Base-by-base conservation (phyloP, 768 basidiomycete species). In the Hypsizygus marmoreus region DNA sequence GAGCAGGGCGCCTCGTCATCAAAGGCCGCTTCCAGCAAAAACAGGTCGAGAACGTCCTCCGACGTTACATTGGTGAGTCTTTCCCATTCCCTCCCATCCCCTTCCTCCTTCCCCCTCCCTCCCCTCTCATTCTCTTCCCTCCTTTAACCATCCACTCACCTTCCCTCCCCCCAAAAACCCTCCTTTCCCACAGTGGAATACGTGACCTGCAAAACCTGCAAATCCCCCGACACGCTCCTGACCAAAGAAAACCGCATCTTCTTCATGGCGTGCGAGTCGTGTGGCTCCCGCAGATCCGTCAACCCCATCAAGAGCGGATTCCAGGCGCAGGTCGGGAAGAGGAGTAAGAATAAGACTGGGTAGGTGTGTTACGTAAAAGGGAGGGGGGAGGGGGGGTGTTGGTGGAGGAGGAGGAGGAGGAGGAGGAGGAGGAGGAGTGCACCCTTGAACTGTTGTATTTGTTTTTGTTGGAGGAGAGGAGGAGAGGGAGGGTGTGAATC, bases 151-250 rank as follows among this genome's bases (percentile, higher is more conserved):
- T 13, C 22, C 8, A 40, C 14, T 46, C 22, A 28, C 33, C 20
- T 33, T 31, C 32, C 32, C 17, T 31, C 14, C 40, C 25, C 24
- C 29, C 16, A 10, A 38, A 23, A 25, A 14, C 43, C 26, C 17
- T 9, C 32, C 8, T 9, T 40, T 14, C 4, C 19, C 17, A 40
- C 55, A 95, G 95, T 95, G 50, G 95, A 97, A 73, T 98, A 97
- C 69, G 95, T 97, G 50, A 95, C 95, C 29, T 99, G 97, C 82
- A 95, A 97, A 71, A 98, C 95, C 30, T 99, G 97, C 80, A 99
- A 97, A 73, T 97, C 95, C 1, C 91, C 91, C 34, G 97, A 99
- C 66, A 99, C 97, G 2, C 81, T 97, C 14, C 81, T 99, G 28
- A 86, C 88, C 22, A 99, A 98, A 70, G 95, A 98, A 72, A 97